phyloP scores from a whole-genome alignment of 1,139 yeast genomes.

The Arxiozyma slooffiae region DNA sequence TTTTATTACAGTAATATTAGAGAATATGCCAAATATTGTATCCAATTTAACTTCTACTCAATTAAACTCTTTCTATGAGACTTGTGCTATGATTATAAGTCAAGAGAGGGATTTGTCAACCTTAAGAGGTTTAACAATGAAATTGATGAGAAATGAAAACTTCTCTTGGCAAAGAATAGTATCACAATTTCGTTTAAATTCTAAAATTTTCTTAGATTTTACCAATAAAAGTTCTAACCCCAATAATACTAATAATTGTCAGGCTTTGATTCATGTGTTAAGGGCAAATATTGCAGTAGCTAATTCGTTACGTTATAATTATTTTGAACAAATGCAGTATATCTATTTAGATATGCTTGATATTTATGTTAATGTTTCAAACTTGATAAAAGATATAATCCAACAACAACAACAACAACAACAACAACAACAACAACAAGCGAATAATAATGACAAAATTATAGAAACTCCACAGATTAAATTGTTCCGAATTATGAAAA shows the following conservation, averaged over 20 bases:
- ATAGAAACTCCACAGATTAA: constrained; percentile 35
- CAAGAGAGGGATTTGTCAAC: constrained; percentile 61
- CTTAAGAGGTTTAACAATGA: constrained; percentile 59
- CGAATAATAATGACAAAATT: constrained; percentile 34
- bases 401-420: too few relatives aligned
- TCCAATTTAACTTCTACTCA: constrained; percentile 90
- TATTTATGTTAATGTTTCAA: constrained; percentile 73
- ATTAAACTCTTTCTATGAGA: constrained; percentile 91
- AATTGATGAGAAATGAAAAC: constrained; percentile 82
- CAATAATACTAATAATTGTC: neutral
- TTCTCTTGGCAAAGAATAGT: constrained; percentile 85
- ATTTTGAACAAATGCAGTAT: constrained; percentile 71
- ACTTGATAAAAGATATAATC: too few relatives aligned
- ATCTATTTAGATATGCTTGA: constrained; percentile 82
- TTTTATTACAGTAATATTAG: constrained; percentile 77
- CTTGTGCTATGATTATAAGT: constrained; percentile 83
- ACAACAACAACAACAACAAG: too few relatives aligned
- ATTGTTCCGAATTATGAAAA: constrained; percentile 85
- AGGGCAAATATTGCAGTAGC: constrained; percentile 92
- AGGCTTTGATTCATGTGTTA: constrained; percentile 61
- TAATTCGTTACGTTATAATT: constrained; percentile 78
- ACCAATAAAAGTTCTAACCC: constrained; percentile 50
- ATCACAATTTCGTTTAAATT: constrained; percentile 68
- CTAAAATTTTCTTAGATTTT: constrained; percentile 67
- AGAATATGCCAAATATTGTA: constrained; percentile 68